Evolutionary conservation across 495 filamentous ascomycete genomes (phyloP), one percentile per base, ranked within the genome.

Genomic region (Aspergillus saccharolyticus): DNA sequence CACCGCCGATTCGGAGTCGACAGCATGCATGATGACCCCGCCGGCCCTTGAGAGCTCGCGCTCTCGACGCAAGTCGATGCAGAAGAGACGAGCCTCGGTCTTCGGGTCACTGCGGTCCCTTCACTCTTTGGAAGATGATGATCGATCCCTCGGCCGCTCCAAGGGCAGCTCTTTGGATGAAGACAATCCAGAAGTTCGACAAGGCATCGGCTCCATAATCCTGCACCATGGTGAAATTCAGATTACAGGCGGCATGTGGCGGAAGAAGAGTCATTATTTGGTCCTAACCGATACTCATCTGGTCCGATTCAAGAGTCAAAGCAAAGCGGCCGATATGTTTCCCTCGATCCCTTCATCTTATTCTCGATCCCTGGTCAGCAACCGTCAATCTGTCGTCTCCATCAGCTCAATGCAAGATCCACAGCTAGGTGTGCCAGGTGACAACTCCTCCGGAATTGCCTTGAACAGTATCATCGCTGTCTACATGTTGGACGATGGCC

Each of bases 261-360:
- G 89, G 68, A 88, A 89, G 68, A 92, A 89, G 74, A 89, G 84
- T 64, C 90, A 95, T 59, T 97, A 90, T 61, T 74, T 97, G 28
- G 94, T 96, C n/a, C 79, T 97, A 39, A 97, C 92, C 10, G 85
- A 92, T 47, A 83, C 84, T 21, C 87, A 96, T 69, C 68, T 98
- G 42, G 67, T 96, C 56, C 85, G 90, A 46, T 90, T 91, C 71
- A 95, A 90, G 70, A 88, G 72, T 61, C 83, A 88, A 57, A 79
- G 76, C 61, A 85, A 86, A 64, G 86, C 88, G 53, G 80, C 87
- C 45, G 89, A 89, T 33, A 67, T 77, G 48, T 89, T 87, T 57
- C 76, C 79, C 16, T 78, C 71, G 8, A 80, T 86, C 33, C 73
- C 75, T 5, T 60, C 74, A 24, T 74, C 76, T 3, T 71, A 74